phyloP scores from a whole-genome alignment of 495 filamentous ascomycete species.

The Penicillium psychrofluorescens region DNA sequence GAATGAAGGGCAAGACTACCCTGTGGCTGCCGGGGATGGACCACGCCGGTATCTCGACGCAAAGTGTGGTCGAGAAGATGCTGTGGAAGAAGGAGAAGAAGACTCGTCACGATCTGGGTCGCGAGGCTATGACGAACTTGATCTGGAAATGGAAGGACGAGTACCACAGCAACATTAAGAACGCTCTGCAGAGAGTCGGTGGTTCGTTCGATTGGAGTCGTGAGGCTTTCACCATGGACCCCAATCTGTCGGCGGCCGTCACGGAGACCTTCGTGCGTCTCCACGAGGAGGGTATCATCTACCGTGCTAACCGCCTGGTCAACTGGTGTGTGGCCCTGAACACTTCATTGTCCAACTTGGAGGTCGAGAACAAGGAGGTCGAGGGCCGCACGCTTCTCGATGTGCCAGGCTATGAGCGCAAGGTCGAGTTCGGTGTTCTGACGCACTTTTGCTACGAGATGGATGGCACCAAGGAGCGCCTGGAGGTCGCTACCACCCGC shows the following conservation, averaged over 20 bases:
- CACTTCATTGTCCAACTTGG: conserved; percentile 70
- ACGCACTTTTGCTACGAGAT: conserved; percentile 67
- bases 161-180: conserved; percentile 57
- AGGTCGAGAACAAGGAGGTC: conserved; percentile 70
- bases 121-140: conserved; percentile 49
- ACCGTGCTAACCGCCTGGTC: conserved; percentile 67
- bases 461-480: conserved; percentile 54
- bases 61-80: conserved; percentile 72
- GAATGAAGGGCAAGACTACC: conserved; percentile 59
- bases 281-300: conserved; percentile 70
- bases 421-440: conserved; percentile 66
- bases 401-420: conserved; percentile 58
- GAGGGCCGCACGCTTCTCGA: conserved; percentile 56
- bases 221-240: conserved; percentile 71
- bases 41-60: conserved; percentile 72
- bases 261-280: conserved; percentile 65
- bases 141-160: conserved; percentile 67
- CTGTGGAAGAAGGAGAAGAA: conserved; percentile 59
- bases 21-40: conserved; percentile 70
- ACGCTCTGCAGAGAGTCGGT: conserved; percentile 49
- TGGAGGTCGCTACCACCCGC: conserved; percentile 73
- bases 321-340: conserved; percentile 71
- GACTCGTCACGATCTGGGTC: conserved; percentile 60
- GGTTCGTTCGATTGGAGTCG: conserved; percentile 58
- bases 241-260: conserved; percentile 58